Base-by-base conservation (phyloP, 1,139 yeast genomes). In the Geotrichum aggregatum region DNA sequence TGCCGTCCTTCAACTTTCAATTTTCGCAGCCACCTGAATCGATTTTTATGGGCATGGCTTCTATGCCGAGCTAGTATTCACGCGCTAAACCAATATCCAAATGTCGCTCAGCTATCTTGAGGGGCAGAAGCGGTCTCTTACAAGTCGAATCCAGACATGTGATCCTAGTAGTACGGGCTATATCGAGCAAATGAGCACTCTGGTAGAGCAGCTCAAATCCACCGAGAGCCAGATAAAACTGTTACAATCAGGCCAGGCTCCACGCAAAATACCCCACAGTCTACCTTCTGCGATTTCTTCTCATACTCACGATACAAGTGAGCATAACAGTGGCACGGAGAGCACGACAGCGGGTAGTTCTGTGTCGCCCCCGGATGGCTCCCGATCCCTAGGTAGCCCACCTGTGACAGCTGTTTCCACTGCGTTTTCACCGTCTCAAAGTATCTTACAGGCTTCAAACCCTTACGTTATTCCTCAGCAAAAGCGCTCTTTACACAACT, bases 81-180 rank as follows among this genome's bases (percentile, higher is more conserved):
- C n/a, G n/a, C n/a, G n/a, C n/a, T n/a, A 24, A 24, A 33, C 18
- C 16, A 6, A 16, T 1, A 36, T 13, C 38, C 28, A 46, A n/a
- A n/a, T 47, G 51, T 47, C 51, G 19, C 36, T 42, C 10, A 11
- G 26, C 8, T 19, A 6, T 18, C 51, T 41, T 24, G 43, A 47
- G n/a, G 33, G 34, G 26, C 33, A 34, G 28, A 41, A 26, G 41
- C 45, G 43, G 11, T 34, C n/a, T 13, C 46, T 47, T 18, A 47
- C 41, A 1, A 26, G 34, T 11, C 35, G 28, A 6, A 47, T 47
- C n/a, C 43, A 41, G 18, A 10, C 34, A 8, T 47, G 51, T 21
- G 45, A 41, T 18, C 51, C 51, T 6, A 24, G 19, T 1, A 19
- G 38, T 10, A 10, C 10, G 3, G 51, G 41, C 24, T 47, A 47